These are phyloP conservation scores for Vitis hybrid DNA, from an alignment of 177 flowering plant genomes.

Conservation along the genomic window DNA sequence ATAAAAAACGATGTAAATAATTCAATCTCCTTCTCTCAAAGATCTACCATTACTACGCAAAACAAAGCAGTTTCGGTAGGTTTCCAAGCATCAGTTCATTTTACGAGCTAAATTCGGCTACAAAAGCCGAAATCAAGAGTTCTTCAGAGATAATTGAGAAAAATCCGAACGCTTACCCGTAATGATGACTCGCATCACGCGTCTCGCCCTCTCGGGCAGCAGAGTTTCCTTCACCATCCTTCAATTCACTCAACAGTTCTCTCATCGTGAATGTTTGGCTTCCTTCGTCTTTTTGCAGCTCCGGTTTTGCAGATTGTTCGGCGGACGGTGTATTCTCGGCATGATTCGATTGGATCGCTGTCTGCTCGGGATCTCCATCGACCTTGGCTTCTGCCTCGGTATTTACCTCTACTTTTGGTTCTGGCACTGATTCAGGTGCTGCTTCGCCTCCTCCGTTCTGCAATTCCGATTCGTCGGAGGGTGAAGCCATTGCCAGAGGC, in stretches of 20 bases:
- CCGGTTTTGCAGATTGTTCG: slow-evolving; percentile 23
- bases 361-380: slow-evolving; percentile 28
- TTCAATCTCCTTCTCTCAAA: no score
- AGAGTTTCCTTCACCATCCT: slow-evolving; percentile 41
- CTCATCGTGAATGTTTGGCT: slow-evolving; percentile 82
- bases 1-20: no score
- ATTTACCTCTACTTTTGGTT: slow-evolving; percentile 9
- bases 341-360: slow-evolving; percentile 28
- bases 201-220: slow-evolving; percentile 16
- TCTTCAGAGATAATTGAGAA: neutral
- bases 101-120: neutral
- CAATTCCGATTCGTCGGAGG: slow-evolving; percentile 4
- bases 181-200: slow-evolving; percentile 34
- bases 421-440: slow-evolving; percentile 10
- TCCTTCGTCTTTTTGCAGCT: slow-evolving; percentile 51
- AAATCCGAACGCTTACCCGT: slow-evolving; percentile 33
- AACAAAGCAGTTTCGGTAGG: no score
- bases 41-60: no score
- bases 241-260: slow-evolving; percentile 75
- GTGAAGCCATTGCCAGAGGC: slow-evolving; percentile 4
- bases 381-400: slow-evolving; percentile 10
- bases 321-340: slow-evolving; percentile 5
- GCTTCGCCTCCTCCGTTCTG: slow-evolving; percentile 11
- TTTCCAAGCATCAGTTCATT: neutral
- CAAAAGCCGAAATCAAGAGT: neutral